Base-by-base conservation (phyloP, 345 rosid genomes). In the Draba incana region DNA sequence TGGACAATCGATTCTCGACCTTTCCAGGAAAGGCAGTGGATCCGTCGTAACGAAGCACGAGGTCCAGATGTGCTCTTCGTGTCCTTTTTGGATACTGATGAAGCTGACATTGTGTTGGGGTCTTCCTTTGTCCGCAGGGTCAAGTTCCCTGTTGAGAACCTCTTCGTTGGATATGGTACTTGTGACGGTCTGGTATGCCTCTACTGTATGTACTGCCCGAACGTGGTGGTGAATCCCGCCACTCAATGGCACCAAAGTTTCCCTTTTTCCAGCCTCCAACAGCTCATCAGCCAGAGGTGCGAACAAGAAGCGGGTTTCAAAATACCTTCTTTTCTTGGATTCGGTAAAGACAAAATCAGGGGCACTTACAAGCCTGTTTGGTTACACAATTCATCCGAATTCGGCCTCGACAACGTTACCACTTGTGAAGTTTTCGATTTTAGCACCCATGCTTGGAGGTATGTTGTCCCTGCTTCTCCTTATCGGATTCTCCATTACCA, bases 381-480 rank as follows among this genome's bases (percentile, higher is more conserved):
- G 12, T 13, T 58, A 1, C 39, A 39, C 23, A 39, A 57, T 13
- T 57, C 35, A 7, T 58, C 48, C 10, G 33, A 24, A 7, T 58
- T 0, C 2, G 63, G 33, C 0, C 33, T 24, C 7, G 35, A 58
- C 31, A 58, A 41, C 3, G 63, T 24, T 24, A 58, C 48, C 3
- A 58, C 41, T 8, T 53, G 57, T 30, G 57, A 53, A 30, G 7
- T 57, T 12, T 39, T 57, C 2, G 62, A 57, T 57, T 57, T 57
- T 13, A 24, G 31, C 4, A 57, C 62, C 31, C 39, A 57, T 1
- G 11, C 47, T 39, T 57, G 62, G 62, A 57, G 62, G 33, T 57
- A 39, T 7, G 3, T 57, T 24, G 1, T 3, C 16, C 62, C 62
- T 39, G 47, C 47, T 41, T 39, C 20, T 39, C 62, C 20, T 24